Base-by-base conservation (phyloP, 2,329 filamentous ascomycete genomes). In the Ceratocystis harringtonii region DNA sequence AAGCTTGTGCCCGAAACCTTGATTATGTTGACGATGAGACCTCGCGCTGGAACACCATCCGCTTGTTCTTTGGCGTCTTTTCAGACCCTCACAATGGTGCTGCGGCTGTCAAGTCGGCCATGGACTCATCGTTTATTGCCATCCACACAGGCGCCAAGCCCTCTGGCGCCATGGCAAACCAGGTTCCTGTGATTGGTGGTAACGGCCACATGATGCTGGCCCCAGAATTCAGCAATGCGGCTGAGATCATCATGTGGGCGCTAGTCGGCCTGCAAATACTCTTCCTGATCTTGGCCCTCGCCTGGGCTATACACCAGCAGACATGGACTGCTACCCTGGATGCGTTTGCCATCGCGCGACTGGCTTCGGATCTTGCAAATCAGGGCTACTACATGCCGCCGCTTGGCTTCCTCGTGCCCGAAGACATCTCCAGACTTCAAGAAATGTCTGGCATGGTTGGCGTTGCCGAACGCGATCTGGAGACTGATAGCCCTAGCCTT, bases 111-210 rank as follows among this genome's bases (percentile, higher is more conserved):
- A 67, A 67, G 25, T 7, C 61, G 12, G 62, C 66, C 12, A 57
- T 67, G 45, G 66, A 67, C 48, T 41, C 66, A 19, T 62, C 66
- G 22, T 67, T 57, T 60, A 32, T 65, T 2, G 66, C 62, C 22
- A 67, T 67, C 44, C 66, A 67, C 25, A 50, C 44, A 3, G 44
- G 19, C 5, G 41, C n/a, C 12, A 50, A 41, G 28, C 66, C 62
- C 17, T n/a, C 17, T 48, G 25, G 15, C 22, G 52, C 57, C 10
- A 48, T 48, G 3, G 22, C 58, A 8, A 65, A 65, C 32, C 66
- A 65, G 36, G 63, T 67, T 25, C 66, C 66, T 50, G n/a, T 67
- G 7, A 67, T 67, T 41, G 66, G 66, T 25, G 66, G 66, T 2
- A 60, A 61, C 17, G 66, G 66, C 25, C 66, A 67, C 25, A 10